Evolutionary conservation across 805 yeast genomes (phyloP).

Genomic region (Yamadazyma tumulicola): DNA sequence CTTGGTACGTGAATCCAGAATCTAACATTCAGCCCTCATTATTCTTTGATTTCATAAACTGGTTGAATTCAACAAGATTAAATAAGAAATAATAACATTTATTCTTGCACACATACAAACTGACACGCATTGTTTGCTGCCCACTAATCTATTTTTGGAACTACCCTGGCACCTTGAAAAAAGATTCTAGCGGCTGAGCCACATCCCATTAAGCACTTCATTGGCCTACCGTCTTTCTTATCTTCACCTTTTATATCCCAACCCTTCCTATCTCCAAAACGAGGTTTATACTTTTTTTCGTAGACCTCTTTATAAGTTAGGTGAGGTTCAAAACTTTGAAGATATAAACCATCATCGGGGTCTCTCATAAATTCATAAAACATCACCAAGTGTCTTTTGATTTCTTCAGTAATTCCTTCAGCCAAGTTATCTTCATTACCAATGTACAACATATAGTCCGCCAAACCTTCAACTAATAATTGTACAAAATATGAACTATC

Average conservation of each 20-base stretch:
- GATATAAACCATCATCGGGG: conserved; percentile 56
- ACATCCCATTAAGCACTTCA: conserved; percentile 56
- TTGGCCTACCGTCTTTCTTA: conserved; percentile 37
- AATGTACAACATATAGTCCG: conserved; percentile 55
- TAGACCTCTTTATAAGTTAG: conserved; percentile 48
- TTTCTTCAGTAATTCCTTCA: conserved; percentile 38
- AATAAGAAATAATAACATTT: too few species aligned
- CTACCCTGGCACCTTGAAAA: conserved; percentile 62
- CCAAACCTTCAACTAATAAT: conserved; percentile 62
- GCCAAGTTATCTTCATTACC: conserved; percentile 38
- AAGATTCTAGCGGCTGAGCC: conserved; percentile 69
- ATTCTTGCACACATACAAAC: too few species aligned
- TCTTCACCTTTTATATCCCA: conserved; percentile 52
- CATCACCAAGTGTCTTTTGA: conserved; percentile 52
- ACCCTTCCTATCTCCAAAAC: conserved; percentile 54
- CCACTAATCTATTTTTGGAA: conserved; percentile 22
- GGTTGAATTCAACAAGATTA: conserved; percentile 47
- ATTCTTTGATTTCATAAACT: conserved; percentile 77
- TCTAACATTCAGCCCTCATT: conserved; percentile 51
- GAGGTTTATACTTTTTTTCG: conserved; percentile 43
- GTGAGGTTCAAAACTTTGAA: conserved; percentile 57
- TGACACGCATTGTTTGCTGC: too few species aligned
- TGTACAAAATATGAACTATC: conserved; percentile 63
- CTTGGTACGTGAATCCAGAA: conserved; percentile 53
- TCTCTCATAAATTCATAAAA: conserved; percentile 57